Percentiles rank a stretch among this genome's conserved stretches.
These are phyloP conservation scores for Tardiomyces digboiensis DNA, from an alignment of 1,139 yeast species.

Conservation along the genomic window DNA sequence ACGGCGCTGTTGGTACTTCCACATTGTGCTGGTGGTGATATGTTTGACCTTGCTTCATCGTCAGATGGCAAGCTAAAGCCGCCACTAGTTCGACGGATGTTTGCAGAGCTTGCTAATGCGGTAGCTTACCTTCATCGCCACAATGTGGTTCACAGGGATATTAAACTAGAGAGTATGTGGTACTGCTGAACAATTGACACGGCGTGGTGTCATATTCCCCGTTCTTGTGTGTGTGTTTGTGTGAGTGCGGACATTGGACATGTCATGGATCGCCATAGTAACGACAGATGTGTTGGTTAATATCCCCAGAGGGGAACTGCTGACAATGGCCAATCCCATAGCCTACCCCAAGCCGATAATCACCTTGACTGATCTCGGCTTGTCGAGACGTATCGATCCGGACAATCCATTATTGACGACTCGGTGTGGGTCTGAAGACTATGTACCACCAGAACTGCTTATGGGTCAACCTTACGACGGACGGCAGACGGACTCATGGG, in stretches of 20 bases:
- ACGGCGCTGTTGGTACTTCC: conserved; percentile 53
- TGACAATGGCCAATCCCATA: conserved; percentile 15
- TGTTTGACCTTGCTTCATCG: conserved; percentile 52
- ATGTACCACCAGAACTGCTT: conserved; percentile 85
- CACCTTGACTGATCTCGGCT: conserved; percentile 80
- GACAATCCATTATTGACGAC: conserved; percentile 60
- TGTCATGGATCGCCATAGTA: no score
- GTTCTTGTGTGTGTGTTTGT: no score
- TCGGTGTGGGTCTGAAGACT: conserved; percentile 93
- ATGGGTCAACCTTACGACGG: conserved; percentile 92
- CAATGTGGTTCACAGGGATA: conserved; percentile 74
- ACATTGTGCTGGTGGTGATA: conserved; percentile 76
- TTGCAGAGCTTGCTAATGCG: conserved; percentile 60
- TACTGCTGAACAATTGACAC: no score
- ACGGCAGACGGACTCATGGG: conserved; percentile 85
- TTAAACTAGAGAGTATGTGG: conserved; percentile 30
- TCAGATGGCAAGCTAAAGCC: conserved; percentile 33
- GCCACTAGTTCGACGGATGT: conserved; percentile 46
- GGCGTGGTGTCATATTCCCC: no score
- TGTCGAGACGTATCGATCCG: conserved; percentile 58
- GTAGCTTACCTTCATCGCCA: conserved; percentile 63
- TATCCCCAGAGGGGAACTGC: conserved; percentile 25
- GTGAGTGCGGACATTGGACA: no score
- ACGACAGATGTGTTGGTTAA: conserved; percentile 57
- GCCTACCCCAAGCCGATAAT: conserved; percentile 33